Conservation (phyloP, 2,329 filamentous ascomycete species). For the Curvularia sp. region DNA sequence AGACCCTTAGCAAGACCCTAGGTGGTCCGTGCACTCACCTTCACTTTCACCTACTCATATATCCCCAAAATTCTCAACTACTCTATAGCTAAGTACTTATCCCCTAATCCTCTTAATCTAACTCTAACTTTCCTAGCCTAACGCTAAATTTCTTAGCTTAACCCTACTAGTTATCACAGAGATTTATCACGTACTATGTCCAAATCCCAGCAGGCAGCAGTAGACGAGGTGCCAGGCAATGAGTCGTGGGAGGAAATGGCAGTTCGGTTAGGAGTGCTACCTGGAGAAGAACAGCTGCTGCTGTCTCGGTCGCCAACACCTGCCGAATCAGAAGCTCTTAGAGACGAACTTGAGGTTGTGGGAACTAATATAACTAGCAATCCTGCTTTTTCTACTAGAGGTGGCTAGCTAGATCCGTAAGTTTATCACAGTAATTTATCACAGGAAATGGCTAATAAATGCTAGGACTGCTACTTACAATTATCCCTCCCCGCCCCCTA, state of each 20-base stretch:
- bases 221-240: not conserved
- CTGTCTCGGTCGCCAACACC: not conserved
- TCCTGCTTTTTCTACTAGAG: not conserved
- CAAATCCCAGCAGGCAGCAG: not conserved
- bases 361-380: not conserved
- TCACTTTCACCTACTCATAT: not conserved
- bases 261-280: not conserved
- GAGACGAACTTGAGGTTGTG: not conserved
- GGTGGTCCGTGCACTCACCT: not conserved
- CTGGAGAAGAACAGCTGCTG: not conserved
- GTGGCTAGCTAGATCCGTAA: not conserved
- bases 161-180: not conserved
- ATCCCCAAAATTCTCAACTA: not conserved
- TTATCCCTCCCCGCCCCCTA: not conserved
- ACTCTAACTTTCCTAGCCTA: not conserved
- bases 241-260: not conserved
- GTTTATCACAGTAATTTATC: not conserved
- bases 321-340: not conserved
- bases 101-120: not conserved
- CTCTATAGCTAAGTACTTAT: not conserved
- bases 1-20: not conserved
- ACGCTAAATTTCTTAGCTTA: not conserved
- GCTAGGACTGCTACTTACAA: not conserved
- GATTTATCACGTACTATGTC: not conserved
- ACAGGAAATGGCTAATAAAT: too few relatives aligned